A percentile compares a stretch with the other conserved stretches of the same genome.
These are phyloP conservation scores for Leptographium galeiforme DNA, from an alignment of 2,329 filamentous ascomycete species.

Conservation along the genomic window DNA sequence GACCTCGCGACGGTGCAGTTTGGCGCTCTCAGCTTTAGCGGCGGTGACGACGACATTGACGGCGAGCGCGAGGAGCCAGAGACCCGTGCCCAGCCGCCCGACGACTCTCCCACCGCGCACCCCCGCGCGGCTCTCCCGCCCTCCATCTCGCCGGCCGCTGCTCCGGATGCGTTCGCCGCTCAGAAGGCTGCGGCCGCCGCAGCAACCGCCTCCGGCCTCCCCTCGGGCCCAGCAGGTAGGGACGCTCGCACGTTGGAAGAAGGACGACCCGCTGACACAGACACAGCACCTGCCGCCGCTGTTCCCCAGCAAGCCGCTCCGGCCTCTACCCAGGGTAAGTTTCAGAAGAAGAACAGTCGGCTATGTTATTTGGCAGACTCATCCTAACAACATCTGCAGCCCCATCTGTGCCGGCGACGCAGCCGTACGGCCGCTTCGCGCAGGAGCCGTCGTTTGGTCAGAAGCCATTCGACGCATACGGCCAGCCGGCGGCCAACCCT, in stretches of 20 bases:
- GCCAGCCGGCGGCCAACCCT: constrained; percentile 38
- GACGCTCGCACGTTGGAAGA: not conserved
- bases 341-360: not conserved
- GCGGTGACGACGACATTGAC: constrained; percentile 78
- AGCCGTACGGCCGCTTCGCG: constrained; percentile 58
- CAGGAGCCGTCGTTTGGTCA: constrained; percentile 52
- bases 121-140: constrained; percentile 78
- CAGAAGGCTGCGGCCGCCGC: constrained; percentile 32
- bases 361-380: constrained; percentile 11
- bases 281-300: constrained; percentile 16
- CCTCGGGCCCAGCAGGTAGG: constrained; percentile 25
- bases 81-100: constrained; percentile 83
- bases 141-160: constrained; percentile 53
- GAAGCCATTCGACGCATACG: constrained; percentile 82
- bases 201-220: constrained; percentile 23
- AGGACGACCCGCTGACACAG: constrained; percentile 10
- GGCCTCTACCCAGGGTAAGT: constrained; percentile 22
- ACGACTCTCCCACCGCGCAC: constrained; percentile 77
- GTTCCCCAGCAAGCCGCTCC: constrained; percentile 18
- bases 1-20: constrained; percentile 92
- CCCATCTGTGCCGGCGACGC: constrained; percentile 14
- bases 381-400: not conserved
- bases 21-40: constrained; percentile 81
- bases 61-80: constrained; percentile 91
- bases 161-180: constrained; percentile 40